Conservation (phyloP, 345 rosid species). For the Murraya paniculata region DNA sequence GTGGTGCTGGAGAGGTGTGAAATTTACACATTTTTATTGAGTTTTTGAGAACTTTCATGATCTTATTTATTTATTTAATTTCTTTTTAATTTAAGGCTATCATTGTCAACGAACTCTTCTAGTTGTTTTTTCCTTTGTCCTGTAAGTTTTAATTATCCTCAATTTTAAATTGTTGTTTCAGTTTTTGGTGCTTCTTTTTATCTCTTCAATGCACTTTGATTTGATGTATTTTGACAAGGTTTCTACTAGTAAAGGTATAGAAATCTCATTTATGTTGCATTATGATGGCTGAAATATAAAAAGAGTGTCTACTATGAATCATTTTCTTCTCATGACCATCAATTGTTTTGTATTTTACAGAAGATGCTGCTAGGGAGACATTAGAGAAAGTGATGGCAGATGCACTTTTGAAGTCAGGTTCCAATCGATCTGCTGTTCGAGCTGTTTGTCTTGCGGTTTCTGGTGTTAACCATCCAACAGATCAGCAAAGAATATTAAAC, state of each 20-base stretch:
- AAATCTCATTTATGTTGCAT: not conserved
- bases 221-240: not conserved
- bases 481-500: conserved; percentile 62
- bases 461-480: conserved; percentile 92
- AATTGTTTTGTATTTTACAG: conserved; percentile 37
- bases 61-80: not conserved
- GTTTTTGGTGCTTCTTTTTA: not conserved
- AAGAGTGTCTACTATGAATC: not conserved
- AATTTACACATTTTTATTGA: not conserved
- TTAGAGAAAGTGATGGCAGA: conserved; percentile 83
- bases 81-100: not conserved
- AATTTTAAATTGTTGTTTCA: not conserved
- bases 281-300: not conserved
- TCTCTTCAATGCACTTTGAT: not conserved
- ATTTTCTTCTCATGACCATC: not conserved
- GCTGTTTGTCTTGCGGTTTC: conserved; percentile 94
- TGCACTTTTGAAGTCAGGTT: conserved; percentile 68
- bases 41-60: not conserved
- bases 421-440: conserved; percentile 57
- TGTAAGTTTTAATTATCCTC: not conserved
- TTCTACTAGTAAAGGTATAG: not conserved
- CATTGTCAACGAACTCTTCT: not conserved
- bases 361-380: conserved; percentile 76
- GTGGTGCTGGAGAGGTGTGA: not conserved
- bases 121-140: not conserved